These are phyloP conservation scores for Blastocladiella britannica DNA, from an alignment of 192 early-diverging fungal genomes.

Conservation along the genomic window DNA sequence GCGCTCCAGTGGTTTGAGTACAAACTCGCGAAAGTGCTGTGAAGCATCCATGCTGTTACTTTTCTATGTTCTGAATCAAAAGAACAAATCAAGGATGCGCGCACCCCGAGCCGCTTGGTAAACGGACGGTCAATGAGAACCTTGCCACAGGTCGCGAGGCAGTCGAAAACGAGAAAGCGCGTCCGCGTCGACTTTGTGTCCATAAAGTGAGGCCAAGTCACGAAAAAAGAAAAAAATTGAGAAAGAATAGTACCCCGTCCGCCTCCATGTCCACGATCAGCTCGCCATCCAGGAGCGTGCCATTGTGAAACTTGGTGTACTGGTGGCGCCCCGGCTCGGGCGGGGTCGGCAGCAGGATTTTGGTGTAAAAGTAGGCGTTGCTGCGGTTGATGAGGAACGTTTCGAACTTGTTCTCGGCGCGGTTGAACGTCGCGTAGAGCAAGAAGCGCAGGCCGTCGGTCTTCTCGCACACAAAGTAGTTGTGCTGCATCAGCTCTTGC, in stretches of 20 bases:
- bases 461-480: conserved; percentile 67
- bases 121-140: conserved; percentile 34
- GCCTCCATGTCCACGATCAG: conserved; percentile 53
- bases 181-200: neutral
- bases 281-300: conserved; percentile 80
- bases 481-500: conserved; percentile 18
- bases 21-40: conserved; percentile 37
- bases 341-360: conserved; percentile 42
- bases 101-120: conserved; percentile 47
- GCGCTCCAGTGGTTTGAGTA: conserved; percentile 41
- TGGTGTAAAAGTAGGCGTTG: conserved; percentile 48
- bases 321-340: conserved; percentile 5
- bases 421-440: conserved; percentile 12
- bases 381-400: conserved; percentile 29
- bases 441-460: conserved; percentile 57
- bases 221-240: neutral
- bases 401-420: conserved; percentile 4
- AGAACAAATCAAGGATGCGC: conserved; percentile 4
- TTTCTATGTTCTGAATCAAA: neutral
- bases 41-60: neutral
- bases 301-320: conserved; percentile 24
- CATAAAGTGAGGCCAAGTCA: neutral
- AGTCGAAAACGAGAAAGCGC: conserved; percentile 41
- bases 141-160: conserved; percentile 32
- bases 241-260: conserved; percentile 24